Evolutionary conservation across 192 early-diverging fungal genomes (phyloP), one percentile per base, ranked within the genome.

Genomic region (Rhizophagus clarus): DNA sequence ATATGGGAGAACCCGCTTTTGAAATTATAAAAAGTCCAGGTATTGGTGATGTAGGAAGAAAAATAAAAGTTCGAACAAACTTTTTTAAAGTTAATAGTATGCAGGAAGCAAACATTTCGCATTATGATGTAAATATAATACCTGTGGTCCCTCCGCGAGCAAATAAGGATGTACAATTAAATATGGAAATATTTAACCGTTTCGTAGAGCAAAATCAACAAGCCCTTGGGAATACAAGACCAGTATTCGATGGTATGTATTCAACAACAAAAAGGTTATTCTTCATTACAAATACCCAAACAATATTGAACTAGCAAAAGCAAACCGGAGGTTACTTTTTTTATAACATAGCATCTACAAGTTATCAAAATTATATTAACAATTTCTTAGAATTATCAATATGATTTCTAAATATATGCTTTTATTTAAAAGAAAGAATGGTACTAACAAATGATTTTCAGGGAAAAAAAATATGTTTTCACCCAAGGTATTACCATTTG

Each of bases 91-190:
- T 98, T n/a, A 82, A 69, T 42, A 84, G 87, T 61, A 88, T 93
- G 24, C 90, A 91, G 7, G 81, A 89, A 26, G 82, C 77, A 1
- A 88, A 86, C 1, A 90, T 98, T 37, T 88, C 93, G 84, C 97
- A 97, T 76, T 98, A 96, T 84, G 94, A 96, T 80, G 86, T 98
- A 11, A 88, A 85, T 3, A 89, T 98, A 32, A 79, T 79, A 8
- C 93, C 95, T 15, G 91, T 93, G 42, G 93, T 94, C 17, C 94
- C 95, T 12, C 90, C 92, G 5, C 89, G 89, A n/a, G n/a, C n/a
- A n/a, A n/a, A n/a, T n/a, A n/a, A n/a, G n/a, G n/a, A n/a, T n/a
- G n/a, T n/a, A n/a, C n/a, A n/a, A 0, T 91, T 96, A 31, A 91
- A 93, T 80, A 74, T 92, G 15, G 84, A 90, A 51, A 83, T 96